These are phyloP conservation scores for Pythium rishiriense DNA, from an alignment of 352 stramenopile species.

Conservation along the genomic window DNA sequence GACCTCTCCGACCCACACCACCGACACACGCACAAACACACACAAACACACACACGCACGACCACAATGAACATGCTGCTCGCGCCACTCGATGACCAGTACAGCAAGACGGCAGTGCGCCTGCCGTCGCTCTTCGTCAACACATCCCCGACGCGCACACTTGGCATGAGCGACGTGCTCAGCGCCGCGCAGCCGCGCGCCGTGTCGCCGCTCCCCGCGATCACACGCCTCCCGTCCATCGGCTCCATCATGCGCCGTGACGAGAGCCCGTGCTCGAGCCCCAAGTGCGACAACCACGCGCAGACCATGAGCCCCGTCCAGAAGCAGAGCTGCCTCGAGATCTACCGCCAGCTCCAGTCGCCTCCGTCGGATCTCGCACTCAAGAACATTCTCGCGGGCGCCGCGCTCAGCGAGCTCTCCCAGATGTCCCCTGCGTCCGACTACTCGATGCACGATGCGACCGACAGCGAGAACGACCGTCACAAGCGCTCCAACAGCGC, in stretches of 20 bases:
- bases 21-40: neutral
- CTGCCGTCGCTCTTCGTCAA: conserved; percentile 58
- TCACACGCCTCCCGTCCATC: conserved; percentile 62
- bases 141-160: conserved; percentile 42
- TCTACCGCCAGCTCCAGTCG: conserved; percentile 60
- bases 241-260: conserved; percentile 68
- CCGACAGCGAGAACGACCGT: conserved; percentile 35
- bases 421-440: conserved; percentile 32
- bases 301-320: conserved; percentile 50
- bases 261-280: conserved; percentile 30
- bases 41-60: neutral
- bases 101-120: conserved; percentile 29
- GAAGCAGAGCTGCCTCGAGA: conserved; percentile 59
- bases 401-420: conserved; percentile 49
- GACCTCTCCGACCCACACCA: neutral
- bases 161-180: conserved; percentile 70
- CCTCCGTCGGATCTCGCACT: conserved; percentile 33
- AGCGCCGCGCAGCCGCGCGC: conserved; percentile 33
- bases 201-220: conserved; percentile 42
- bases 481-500: conserved; percentile 55
- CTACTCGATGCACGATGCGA: conserved; percentile 17
- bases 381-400: conserved; percentile 48
- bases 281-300: conserved; percentile 18
- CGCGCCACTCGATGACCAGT: conserved; percentile 55
- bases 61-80: conserved; percentile 63